Base-by-base conservation (phyloP, 108 stramenopile genomes). In the Cyclotella cryptica region DNA sequence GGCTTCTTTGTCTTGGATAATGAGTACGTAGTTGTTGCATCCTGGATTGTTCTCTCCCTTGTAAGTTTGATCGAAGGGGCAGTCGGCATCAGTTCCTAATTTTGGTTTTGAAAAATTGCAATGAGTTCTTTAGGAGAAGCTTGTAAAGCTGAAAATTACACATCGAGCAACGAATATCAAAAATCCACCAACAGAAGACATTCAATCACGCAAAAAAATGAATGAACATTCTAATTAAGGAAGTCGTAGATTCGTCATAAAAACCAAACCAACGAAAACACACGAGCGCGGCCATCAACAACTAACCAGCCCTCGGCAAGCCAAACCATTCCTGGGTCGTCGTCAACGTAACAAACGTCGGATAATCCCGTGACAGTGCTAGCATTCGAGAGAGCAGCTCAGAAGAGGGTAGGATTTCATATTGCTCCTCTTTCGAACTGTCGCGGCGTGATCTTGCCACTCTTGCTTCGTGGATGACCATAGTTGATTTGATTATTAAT, bases 21-120 rank as follows among this genome's bases (percentile, higher is more conserved):
- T 90, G 9, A 92, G 55, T 30, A 95, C 87, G 71, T 90, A 94
- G 54, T 95, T 94, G 72, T 77, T 85, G 69, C 92, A 93, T 28
- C 94, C 94, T 52, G 51, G 44, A 39, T 71, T 55, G 55, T 28
- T n/a, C n/a, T 53, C 41, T 12, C 43, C 68, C 13, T 61, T 59
- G 80, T 84, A 76, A 22, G 30, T 54, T 7, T 21, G 15, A 52
- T 84, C 84, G 43, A 77, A 85, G 39, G 69, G 55, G 62, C 86
- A 86, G 62, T 83, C 82, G 26, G 63, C 10, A 17, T 66, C 70
- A 21, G 51, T 55, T 22, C 78, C 78, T 77, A 44, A 39, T 30
- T 26, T 29, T 41, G 35, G 26, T 22, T 14, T 3, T 15, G 13
- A 27, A 4, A 27, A n/a, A n/a, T n/a, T n/a, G n/a, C n/a, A n/a